A percentile compares a stretch with the other conserved stretches of the same genome.
phyloP scores from a whole-genome alignment of 2,329 filamentous ascomycete species.

The Xylariaceae sp. region DNA sequence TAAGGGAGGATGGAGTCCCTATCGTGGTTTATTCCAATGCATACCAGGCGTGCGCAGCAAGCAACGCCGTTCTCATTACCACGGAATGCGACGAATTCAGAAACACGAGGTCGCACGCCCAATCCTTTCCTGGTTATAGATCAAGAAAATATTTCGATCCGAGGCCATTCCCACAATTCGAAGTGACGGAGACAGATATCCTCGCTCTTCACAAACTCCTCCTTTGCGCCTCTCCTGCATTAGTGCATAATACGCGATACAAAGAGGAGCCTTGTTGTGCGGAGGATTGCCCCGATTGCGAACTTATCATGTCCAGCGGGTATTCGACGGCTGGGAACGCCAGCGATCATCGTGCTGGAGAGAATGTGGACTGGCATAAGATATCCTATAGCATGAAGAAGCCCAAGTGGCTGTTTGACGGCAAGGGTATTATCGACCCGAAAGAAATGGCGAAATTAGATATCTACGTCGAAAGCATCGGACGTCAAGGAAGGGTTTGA shows the following conservation, averaged over 20 bases:
- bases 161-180: constrained; percentile 50
- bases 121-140: constrained; percentile 24
- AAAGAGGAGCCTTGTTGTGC: constrained; percentile 52
- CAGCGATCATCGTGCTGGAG: constrained; percentile 54
- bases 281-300: constrained; percentile 58
- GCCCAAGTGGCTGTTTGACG: constrained; percentile 64
- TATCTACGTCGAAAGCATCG: constrained; percentile 60
- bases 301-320: constrained; percentile 49
- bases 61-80: constrained; percentile 60
- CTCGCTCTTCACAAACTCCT: constrained; percentile 56
- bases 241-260: no score
- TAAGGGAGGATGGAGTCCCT: constrained; percentile 50
- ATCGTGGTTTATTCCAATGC: constrained; percentile 56
- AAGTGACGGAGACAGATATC: constrained; percentile 53
- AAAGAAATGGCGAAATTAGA: constrained; percentile 57
- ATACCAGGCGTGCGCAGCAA: constrained; percentile 56
- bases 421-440: constrained; percentile 60
- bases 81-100: constrained; percentile 65
- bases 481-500: constrained; percentile 33
- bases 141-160: constrained; percentile 46
- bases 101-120: constrained; percentile 37
- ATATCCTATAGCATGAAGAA: constrained; percentile 58
- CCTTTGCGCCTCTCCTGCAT: constrained; percentile 42
- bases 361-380: constrained; percentile 58
- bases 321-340: constrained; percentile 52